Percentiles rank a stretch among this genome's conserved stretches.
phyloP scores from a whole-genome alignment of 1,284 basidiomycete genomes.

The Phenoliferia sp. region DNA sequence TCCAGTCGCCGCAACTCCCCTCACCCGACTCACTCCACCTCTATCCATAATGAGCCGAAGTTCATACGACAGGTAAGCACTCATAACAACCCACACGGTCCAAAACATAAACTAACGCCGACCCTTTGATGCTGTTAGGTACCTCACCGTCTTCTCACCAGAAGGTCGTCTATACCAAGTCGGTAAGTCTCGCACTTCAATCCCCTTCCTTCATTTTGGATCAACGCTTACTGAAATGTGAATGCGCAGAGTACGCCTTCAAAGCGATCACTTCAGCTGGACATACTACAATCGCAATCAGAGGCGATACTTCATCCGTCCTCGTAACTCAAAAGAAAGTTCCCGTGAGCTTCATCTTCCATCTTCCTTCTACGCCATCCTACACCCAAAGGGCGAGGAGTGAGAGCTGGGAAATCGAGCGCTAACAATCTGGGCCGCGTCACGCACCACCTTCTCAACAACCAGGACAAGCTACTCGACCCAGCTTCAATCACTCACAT shows the following conservation, averaged over 20 bases:
- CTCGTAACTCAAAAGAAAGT: constrained; percentile 99
- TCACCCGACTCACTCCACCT: background rate
- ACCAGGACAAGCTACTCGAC: constrained; percentile 94
- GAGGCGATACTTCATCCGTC: constrained; percentile 90
- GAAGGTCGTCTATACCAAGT: constrained; percentile 71
- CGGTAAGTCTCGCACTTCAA: constrained; percentile 54
- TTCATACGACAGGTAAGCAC: constrained; percentile 23
- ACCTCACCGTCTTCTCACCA: constrained; percentile 49
- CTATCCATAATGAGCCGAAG: constrained; percentile 21
- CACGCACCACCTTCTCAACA: background rate
- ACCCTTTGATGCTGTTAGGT: constrained; percentile 34
- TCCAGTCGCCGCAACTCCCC: background rate
- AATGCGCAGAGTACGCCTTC: constrained; percentile 86
- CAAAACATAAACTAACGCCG: background rate
- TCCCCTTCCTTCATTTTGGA: background rate
- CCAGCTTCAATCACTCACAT: constrained; percentile 91
- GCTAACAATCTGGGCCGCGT: constrained; percentile 27
- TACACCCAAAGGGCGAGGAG: background rate
- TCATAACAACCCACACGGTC: background rate
- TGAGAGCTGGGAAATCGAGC: background rate
- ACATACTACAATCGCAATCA: constrained; percentile 85
- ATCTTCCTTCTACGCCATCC: background rate
- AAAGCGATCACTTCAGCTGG: constrained; percentile 97
- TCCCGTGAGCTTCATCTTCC: constrained; percentile 57
- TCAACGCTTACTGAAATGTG: background rate